These are phyloP conservation scores for Phialophora expanda DNA, from an alignment of 2,329 filamentous ascomycete genomes.

Conservation along the genomic window DNA sequence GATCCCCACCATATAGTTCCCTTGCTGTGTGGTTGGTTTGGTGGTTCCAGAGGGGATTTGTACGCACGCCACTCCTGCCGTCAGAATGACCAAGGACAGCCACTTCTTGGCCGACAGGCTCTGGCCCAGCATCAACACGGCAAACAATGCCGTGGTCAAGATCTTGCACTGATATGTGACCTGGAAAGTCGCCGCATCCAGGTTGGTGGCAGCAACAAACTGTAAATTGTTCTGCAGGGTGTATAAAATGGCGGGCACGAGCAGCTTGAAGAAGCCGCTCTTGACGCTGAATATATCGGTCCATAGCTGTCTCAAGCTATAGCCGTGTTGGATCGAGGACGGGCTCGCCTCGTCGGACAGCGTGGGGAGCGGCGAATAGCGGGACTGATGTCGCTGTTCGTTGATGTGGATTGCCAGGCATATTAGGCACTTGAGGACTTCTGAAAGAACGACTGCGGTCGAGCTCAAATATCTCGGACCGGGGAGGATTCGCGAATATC, in stretches of 20 bases:
- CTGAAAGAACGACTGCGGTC: slow-evolving; percentile 90
- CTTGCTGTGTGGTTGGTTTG: slow-evolving; percentile 60
- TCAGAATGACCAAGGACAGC: slow-evolving; percentile 79
- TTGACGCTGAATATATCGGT: slow-evolving; percentile 83
- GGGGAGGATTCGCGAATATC: slow-evolving; percentile 93
- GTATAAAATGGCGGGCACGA: slow-evolving; percentile 84
- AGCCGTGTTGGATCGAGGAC: slow-evolving; percentile 54
- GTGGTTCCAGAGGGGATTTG: slow-evolving; percentile 72
- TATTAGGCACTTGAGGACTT: slow-evolving; percentile 86
- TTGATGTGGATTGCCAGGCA: slow-evolving; percentile 84
- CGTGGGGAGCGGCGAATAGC: slow-evolving; percentile 24
- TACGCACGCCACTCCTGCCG: slow-evolving; percentile 80
- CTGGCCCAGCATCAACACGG: slow-evolving; percentile 75
- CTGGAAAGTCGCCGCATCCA: slow-evolving; percentile 91
- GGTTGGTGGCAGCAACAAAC: slow-evolving; percentile 86
- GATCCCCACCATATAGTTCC: slow-evolving; percentile 53
- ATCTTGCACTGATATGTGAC: slow-evolving; percentile 95
- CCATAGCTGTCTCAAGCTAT: slow-evolving; percentile 78
- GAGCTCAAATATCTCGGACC: slow-evolving; percentile 90
- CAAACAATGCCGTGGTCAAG: slow-evolving; percentile 85
- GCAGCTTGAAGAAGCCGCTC: slow-evolving; percentile 78
- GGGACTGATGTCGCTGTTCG: slow-evolving; percentile 54
- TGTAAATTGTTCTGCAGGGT: slow-evolving; percentile 90
- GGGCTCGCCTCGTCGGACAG: slow-evolving; percentile 36
- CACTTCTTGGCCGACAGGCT: slow-evolving; percentile 75